phyloP scores from a whole-genome alignment of 352 stramenopile genomes.

The Phytophthora citricola region DNA sequence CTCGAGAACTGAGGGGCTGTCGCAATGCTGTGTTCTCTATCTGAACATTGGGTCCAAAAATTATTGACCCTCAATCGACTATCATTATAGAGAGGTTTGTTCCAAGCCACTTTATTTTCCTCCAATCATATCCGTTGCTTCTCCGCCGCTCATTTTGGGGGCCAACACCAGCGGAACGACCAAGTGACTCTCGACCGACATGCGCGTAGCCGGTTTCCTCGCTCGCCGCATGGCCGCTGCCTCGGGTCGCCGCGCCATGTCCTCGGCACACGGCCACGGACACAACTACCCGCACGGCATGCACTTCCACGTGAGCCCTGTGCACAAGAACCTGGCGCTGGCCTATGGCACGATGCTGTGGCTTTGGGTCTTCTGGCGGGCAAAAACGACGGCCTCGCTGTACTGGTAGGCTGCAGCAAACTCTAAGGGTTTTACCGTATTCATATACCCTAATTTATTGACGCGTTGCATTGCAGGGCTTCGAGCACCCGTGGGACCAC shows the following conservation, averaged over 20 bases:
- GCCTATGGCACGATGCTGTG: conserved; percentile 91
- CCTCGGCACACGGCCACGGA: conserved; percentile 53
- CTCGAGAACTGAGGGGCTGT: too few relatives aligned
- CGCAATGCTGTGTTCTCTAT: too few relatives aligned
- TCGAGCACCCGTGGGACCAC: conserved; percentile 90
- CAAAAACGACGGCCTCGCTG: conserved; percentile 83
- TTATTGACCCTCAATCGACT: too few relatives aligned
- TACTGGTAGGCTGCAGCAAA: conserved; percentile 63
- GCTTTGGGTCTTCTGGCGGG: conserved; percentile 91
- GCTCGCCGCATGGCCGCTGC: conserved; percentile 55
- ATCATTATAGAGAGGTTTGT: too few relatives aligned
- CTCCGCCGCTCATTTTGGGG: conserved; percentile 34
- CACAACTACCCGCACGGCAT: conserved; percentile 85
- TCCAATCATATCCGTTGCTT: conserved; percentile 19
- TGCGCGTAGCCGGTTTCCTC: conserved; percentile 56
- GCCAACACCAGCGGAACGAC: conserved; percentile 28
- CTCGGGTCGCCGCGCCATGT: conserved; percentile 65
- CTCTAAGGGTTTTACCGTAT: neutral
- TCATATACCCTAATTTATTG: neutral
- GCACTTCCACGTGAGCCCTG: conserved; percentile 89
- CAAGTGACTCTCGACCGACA: conserved; percentile 12
- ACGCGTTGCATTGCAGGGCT: conserved; percentile 48
- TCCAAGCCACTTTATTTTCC: conserved; percentile 5
- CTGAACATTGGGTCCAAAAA: too few relatives aligned
- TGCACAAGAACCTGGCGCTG: conserved; percentile 89